Base-by-base conservation (phyloP, 192 early-diverging fungal species). In the Phlyctochytrium bullatum region DNA sequence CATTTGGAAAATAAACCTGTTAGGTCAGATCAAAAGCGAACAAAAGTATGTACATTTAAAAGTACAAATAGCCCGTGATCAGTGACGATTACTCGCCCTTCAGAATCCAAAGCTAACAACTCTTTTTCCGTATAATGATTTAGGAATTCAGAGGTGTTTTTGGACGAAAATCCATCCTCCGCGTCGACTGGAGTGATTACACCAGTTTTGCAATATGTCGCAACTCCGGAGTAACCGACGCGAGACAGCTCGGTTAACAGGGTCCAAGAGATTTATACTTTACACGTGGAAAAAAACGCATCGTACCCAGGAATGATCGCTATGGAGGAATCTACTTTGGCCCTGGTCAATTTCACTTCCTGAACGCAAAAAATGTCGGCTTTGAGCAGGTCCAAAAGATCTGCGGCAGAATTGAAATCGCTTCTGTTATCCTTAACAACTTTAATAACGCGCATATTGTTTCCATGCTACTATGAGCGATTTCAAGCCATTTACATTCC, bases 11-110 rank as follows among this genome's bases (percentile, higher is more conserved):
- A 34, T 76, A 76, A 16, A 29, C 61, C 68, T 69, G 4, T 57
- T 27, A 25, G 54, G 25, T 57, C 27, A 57, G 27, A 24, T 25
- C 54, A 10, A 57, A 27, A 27, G 54, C 10, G 6, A 24, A 57
- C 20, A 27, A 57, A 57, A 27, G 54, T 6, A 27, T 59, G 20
- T 31, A 77, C 77, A 58, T 92, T 91, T 65, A 92, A 81, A 2
- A 93, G 72, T 17, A 92, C 83, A 79, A 93, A 92, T 1, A 85
- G 60, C 0, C 76, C 74, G 80, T 91, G 89, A 51, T 94, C 92
- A 1, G 90, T 76, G 33, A 91, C 76, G 2, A 92, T 27, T 32
- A 84, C 80, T 0, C 91, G 78, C 0, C 90, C 92, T 78, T 94
- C 91, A 0, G 69, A 68, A 64, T 93, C 90, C 28, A 94, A 57